Evolutionary conservation across 129 eudicot species (phyloP).

Genomic region (Artemisia argyi): DNA sequence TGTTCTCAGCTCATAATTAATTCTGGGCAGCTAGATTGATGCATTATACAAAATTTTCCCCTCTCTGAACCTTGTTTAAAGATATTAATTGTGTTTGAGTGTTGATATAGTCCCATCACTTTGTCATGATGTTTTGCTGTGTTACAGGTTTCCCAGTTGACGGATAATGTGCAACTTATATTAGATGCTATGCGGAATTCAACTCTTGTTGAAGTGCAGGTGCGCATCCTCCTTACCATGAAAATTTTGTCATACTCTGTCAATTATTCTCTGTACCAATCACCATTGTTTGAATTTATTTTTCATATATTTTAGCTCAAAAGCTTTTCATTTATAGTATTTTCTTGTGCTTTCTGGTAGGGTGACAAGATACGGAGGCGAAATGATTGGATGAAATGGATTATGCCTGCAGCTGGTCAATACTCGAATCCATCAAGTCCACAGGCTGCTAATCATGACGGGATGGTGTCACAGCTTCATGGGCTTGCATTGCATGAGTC

Average conservation of each 20-base stretch:
- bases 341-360: slow-evolving; percentile 11
- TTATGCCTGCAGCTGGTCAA: slow-evolving; percentile 44
- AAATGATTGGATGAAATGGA: slow-evolving; percentile 59
- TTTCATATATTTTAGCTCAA: background rate
- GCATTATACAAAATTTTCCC: background rate
- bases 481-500: slow-evolving; percentile 37
- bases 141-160: slow-evolving; percentile 54
- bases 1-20: background rate
- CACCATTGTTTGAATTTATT: background rate
- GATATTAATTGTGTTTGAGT: slow-evolving; percentile 2
- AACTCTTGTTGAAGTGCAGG: slow-evolving; percentile 65
- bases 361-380: slow-evolving; percentile 58
- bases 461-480: slow-evolving; percentile 36
- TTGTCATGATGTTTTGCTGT: slow-evolving; percentile 4
- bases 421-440: slow-evolving; percentile 43
- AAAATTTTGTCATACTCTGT: background rate
- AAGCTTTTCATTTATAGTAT: background rate
- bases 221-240: slow-evolving; percentile 9
- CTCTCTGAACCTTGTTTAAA: slow-evolving; percentile 8
- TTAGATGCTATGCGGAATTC: slow-evolving; percentile 54
- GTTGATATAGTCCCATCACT: background rate
- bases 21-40: background rate
- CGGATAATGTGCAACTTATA: slow-evolving; percentile 51
- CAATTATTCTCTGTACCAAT: background rate
- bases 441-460: slow-evolving; percentile 34